Evolutionary conservation across 2,329 filamentous ascomycete species (phyloP), one percentile per base, ranked within the genome.

Genomic region (Scortechinia acanthostroma): DNA sequence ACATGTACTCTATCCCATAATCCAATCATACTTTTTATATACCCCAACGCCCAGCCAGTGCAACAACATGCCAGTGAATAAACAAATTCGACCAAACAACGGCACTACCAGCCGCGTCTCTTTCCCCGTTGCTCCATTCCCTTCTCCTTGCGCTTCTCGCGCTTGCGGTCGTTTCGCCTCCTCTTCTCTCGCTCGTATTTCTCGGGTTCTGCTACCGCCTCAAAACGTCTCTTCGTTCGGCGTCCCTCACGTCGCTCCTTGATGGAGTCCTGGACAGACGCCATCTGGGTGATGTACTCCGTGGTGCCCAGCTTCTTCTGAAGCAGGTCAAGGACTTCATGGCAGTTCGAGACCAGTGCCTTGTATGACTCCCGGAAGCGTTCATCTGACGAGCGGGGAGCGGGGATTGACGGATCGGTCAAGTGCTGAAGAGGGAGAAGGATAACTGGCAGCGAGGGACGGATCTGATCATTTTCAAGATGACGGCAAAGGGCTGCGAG

Each of bases 281-380:
- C 62, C 59, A 83, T 66, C 10, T 71, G 64, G 3, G 64, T 61
- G 23, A 83, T 63, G 54, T 76, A 84, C 46, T 69, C 70, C 2
- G 70, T 70, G 3, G 74, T 73, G 3, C 78, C 80, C n/a, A 83
- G 56, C 49, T 77, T 78, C 60, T 75, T 76, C 59, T 81, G 77
- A 23, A 83, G 51, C 5, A 69, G 55, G 43, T 73, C 71, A 50
- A 83, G 64, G 2, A 79, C 62, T 53, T 83, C 77, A 22, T 74
- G 68, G 15, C 74, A 73, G 47, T 74, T 73, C 42, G 70, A 65
- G 13, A 73, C 65, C 14, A 83, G 64, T 0, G 62, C 55, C 48
- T 73, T 71, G 58, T 80, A 79, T 10, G 35, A 15, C 17, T 45
- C 78, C 71, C 43, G 86, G 58, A 13, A 81, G 79, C 37, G 79